These are phyloP conservation scores for Coffea canephora DNA, from an alignment of 257 asterid species.

Conservation along the genomic window DNA sequence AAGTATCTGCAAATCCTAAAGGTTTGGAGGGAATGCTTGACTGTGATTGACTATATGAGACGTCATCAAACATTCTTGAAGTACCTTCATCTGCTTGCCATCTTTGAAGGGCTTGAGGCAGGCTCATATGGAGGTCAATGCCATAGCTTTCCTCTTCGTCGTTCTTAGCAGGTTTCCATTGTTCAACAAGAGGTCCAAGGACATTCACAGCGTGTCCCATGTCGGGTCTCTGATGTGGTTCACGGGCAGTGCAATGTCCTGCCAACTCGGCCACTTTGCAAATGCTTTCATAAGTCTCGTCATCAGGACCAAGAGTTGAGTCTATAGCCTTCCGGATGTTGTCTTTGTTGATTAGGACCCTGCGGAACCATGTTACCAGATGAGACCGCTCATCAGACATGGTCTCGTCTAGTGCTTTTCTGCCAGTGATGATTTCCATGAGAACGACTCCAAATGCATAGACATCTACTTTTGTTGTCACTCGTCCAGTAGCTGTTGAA, in stretches of 20 bases:
- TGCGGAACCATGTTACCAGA: constrained; percentile 87
- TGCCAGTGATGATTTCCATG: constrained; percentile 84
- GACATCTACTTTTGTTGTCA: constrained; percentile 87
- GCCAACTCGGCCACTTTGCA: constrained; percentile 88
- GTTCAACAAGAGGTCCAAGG: constrained; percentile 85
- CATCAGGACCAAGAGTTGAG: constrained; percentile 60
- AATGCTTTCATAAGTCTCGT: constrained; percentile 74
- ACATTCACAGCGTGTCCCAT: constrained; percentile 97
- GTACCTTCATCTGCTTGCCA: constrained; percentile 95
- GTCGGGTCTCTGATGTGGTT: constrained; percentile 90
- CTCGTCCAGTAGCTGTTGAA: constrained; percentile 84
- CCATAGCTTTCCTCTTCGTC: constrained; percentile 68
- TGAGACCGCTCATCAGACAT: constrained; percentile 87
- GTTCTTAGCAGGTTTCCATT: constrained; percentile 67
- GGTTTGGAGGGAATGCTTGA: constrained; percentile 83
- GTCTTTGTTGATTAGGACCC: constrained; percentile 82
- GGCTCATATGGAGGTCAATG: constrained; percentile 75
- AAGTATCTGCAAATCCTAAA: constrained; percentile 65
- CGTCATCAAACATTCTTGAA: constrained; percentile 81
- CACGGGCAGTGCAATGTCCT: constrained; percentile 87
- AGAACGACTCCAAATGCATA: constrained; percentile 89
- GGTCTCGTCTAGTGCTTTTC: constrained; percentile 79
- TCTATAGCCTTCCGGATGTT: constrained; percentile 71
- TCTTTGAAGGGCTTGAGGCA: constrained; percentile 85
- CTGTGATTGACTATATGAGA: constrained; percentile 61